Evolutionary conservation across 2,329 filamentous ascomycete species (phyloP), one percentile per base, ranked within the genome.

Genomic region (Tolypocladium nubicola): DNA sequence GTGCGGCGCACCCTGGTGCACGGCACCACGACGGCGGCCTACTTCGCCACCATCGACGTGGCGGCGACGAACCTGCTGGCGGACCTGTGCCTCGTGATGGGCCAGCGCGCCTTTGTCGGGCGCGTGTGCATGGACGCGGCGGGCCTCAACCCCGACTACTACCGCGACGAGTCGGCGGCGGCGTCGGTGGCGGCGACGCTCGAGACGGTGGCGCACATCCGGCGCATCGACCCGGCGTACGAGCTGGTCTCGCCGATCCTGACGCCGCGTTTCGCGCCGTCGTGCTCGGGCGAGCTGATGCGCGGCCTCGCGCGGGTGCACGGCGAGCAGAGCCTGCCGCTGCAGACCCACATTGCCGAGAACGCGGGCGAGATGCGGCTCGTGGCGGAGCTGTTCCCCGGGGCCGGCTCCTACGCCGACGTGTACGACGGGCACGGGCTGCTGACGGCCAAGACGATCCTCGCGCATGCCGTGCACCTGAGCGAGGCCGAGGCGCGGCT

Each of bases 1-100:
- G 83, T 99, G 61, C 78, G 84, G 37, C 85, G 89, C 52, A 96
- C 91, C 0, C 82, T 99, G 13, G 82, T 89, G 26, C 85, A 97
- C 68, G 94, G 94, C 61, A 99, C 94, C 11, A 99, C 94, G 0
- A 94, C 89, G 13, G 91, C 91, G 7, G 84, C 90, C n/a, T 97
- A 97, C 79, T 97, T 89, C 71, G 93, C 93, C 58, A 97, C 94
- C 33, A 85, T 90, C 61, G 86, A 96, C 69, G 88, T 96, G 1
- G 79, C 83, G 1, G 85, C 91, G 1, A 99, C 94, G n/a, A 97
- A 96, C 68, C 80, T 96, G 9, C 85, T 99, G 7, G 89, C 92
- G 0, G 84, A 90, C 61, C 82, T 97, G 21, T 97, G 93, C 67
- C 78, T 89, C n/a, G 69, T 75, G 0, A 76, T 83, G 33, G 94